A percentile compares a stretch with the other conserved stretches of the same genome.
phyloP scores from a whole-genome alignment of 1,284 basidiomycete species.

The Fomitopsis schrenkii region DNA sequence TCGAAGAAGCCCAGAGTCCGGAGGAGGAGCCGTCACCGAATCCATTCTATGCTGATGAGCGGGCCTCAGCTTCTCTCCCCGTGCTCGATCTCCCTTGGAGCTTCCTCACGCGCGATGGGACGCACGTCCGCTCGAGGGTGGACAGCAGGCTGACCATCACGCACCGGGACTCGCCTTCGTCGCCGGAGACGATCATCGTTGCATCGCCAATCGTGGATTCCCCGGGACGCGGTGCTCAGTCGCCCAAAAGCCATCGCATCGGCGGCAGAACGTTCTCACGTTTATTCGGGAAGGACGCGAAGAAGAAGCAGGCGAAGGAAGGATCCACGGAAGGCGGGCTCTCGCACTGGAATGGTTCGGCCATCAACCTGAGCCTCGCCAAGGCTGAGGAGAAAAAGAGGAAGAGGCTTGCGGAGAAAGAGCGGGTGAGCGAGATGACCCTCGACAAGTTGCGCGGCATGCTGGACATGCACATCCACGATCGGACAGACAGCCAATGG shows the following conservation, averaged over 20 bases:
- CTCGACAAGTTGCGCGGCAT: constrained; percentile 29
- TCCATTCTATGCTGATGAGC: not conserved
- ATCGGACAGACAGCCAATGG: constrained; percentile 3
- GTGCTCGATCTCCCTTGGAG: not conserved
- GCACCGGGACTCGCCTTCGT: not conserved
- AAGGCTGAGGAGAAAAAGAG: constrained; percentile 42
- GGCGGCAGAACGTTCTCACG: constrained; percentile 4
- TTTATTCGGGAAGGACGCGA: constrained; percentile 6
- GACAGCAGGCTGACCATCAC: not conserved
- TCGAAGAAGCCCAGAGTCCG: constrained; percentile 19
- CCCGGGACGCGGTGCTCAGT: not conserved
- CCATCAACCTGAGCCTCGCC: constrained; percentile 24
- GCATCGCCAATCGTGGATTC: not conserved
- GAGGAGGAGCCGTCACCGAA: constrained; percentile 14
- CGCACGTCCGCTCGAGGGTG: not conserved
- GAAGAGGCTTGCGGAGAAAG: constrained; percentile 38
- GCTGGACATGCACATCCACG: constrained; percentile 6
- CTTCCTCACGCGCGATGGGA: not conserved
- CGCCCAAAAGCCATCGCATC: constrained; percentile 3
- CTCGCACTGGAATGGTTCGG: constrained; percentile 5
- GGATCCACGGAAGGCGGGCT: not conserved
- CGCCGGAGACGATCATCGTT: constrained; percentile 5
- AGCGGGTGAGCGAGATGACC: constrained; percentile 37
- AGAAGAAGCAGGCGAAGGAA: not conserved
- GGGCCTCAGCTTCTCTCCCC: not conserved